Base-by-base conservation (phyloP, 148 eudicot species). In the Rhododendron mucronatum region DNA sequence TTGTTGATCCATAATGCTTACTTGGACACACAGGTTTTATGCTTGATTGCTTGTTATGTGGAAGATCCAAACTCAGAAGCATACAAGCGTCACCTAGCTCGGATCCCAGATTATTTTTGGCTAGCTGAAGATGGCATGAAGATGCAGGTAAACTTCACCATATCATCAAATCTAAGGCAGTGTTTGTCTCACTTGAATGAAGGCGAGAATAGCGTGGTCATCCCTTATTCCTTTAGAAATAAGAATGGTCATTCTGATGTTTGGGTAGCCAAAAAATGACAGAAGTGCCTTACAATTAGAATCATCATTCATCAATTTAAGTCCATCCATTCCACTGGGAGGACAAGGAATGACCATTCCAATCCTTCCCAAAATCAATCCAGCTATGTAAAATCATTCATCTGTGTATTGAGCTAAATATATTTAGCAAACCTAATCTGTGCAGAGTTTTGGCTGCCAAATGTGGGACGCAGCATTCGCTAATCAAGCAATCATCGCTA, bases 121-220 rank as follows among this genome's bases (percentile, higher is more conserved):
- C 61, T 94, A 48, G 90, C 94, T 10, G 96, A 93, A 80, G 96
- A 94, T 88, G 96, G 96, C 47, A 78, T 94, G 94, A 94, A 92
- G 75, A 86, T 93, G 91, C 94, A 90, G 95, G 96, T 92, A 4
- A n/a, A 37, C 18, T 41, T 76, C 47, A 73, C 78, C 80, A 77
- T 7, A 77, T 77, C 16, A 5, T 41, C 50, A 77, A 18, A 77
- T 67, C 33, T 10, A 26, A 67, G 33, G 35, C 9, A 67, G 73
- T 67, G 73, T 67, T 67, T 10, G 33, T 28, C 73, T 23, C 73
- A 67, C 73, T n/a, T 10, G 73, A 65, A 65, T 65, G 73, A 65
- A 65, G 33, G 73, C 33, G 33, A 26, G 73, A 65, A 65, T 65
- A 65, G 30, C 26, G 10, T 65, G 73, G 33, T 65, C 73, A 65